phyloP scores from a whole-genome alignment of 208 protist species.

The Leishmania major region DNA sequence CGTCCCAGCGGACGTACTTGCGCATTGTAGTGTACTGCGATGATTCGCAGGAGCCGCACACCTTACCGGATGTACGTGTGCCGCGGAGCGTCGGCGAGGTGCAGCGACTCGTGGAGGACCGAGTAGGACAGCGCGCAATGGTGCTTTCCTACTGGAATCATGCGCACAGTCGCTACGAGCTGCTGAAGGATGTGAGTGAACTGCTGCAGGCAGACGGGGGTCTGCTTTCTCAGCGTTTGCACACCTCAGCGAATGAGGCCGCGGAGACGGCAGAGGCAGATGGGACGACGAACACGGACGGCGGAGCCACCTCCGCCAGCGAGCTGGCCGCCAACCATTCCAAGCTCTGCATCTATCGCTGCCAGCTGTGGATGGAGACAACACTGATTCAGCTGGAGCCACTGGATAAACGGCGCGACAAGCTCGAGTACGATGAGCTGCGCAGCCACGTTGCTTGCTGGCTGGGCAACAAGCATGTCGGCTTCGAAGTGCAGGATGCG shows the following conservation, averaged over 20 bases:
- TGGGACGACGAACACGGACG: constrained; percentile 7
- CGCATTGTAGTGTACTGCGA: constrained; percentile 51
- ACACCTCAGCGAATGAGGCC: not conserved
- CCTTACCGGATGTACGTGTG: constrained; percentile 16
- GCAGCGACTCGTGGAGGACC: constrained; percentile 23
- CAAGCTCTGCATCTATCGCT: constrained; percentile 24
- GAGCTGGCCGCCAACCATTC: not conserved
- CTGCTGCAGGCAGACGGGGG: constrained; percentile 22
- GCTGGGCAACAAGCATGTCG: constrained; percentile 46
- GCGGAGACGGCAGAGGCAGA: not conserved
- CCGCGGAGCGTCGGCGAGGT: constrained; percentile 32
- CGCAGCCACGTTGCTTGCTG: constrained; percentile 40
- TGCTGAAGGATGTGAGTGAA: constrained; percentile 32
- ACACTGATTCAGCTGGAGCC: constrained; percentile 46
- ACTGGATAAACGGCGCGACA: constrained; percentile 44
- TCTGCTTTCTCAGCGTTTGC: not conserved
- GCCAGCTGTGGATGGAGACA: constrained; percentile 73
- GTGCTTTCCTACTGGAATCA: constrained; percentile 71
- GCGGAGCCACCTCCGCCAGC: constrained; percentile 6
- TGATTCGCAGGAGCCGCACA: constrained; percentile 15
- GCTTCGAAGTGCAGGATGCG: constrained; percentile 45
- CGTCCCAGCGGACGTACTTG: constrained; percentile 12
- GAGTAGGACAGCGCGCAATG: constrained; percentile 28
- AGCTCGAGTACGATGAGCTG: constrained; percentile 49
- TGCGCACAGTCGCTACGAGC: constrained; percentile 40